Base-by-base conservation (phyloP, 345 rosid species). In the Eucalyptus sp. region DNA sequence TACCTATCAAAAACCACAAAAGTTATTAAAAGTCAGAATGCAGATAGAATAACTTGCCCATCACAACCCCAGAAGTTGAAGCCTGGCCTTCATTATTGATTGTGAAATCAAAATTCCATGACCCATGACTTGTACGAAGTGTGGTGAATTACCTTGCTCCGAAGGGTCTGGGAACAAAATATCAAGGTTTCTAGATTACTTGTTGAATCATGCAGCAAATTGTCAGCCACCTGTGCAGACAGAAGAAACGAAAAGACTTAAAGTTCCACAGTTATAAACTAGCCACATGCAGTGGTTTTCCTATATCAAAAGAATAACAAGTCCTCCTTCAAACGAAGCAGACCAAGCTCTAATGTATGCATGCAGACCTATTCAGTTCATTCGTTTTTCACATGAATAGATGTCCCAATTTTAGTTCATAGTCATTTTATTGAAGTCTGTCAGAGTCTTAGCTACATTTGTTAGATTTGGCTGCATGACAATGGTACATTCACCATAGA, bases 131-230 rank as follows among this genome's bases (percentile, higher is more conserved):
- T 41, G 76, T 60, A 48, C 24, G 33, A 88, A 88, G 33, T 51
- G 44, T 90, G n/a, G 60, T 64, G 5, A 46, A 93, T 89, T 97
- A 98, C 99, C 99, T 98, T 98, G 99, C 99, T 96, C 93, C 99
- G 92, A 89, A 98, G 99, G n/a, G 99, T 98, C 92, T 97, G 99
- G 58, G 99, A 98, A 90, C 99, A 98, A 92, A 98, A 98, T 90
- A 98, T 98, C 89, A 97, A 93, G 86, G 99, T 98, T 91, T 98
- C 99, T 90, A 95, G 91, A 94, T 98, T 98, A 96, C 99, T 98
- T 18, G 97, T 93, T 86, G 97, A 92, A 93, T 98, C 99, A 85
- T 98, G 99, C 89, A 98, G 99, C 93, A 98, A 94, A 92, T 98
- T 98, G 94, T 98, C 99, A 92, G 99, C 99, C 89, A 98, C 99